phyloP scores from a whole-genome alignment of 805 yeast species.

The Cyberlindnera maclurae region DNA sequence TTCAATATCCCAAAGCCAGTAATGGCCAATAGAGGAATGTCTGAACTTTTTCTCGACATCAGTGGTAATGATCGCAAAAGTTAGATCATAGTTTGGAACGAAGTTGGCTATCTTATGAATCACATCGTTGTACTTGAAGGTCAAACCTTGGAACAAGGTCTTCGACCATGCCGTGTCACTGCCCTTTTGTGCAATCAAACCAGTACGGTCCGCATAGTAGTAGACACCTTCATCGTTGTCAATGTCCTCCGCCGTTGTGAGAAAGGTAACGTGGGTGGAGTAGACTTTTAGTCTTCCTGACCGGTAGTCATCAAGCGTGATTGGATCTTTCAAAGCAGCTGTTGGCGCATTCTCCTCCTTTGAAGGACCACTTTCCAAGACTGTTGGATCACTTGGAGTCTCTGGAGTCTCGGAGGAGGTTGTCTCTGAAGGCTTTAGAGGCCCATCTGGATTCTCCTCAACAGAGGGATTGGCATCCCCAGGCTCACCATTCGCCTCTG shows the following conservation, averaged over 20 bases:
- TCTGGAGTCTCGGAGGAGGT: too few relatives aligned
- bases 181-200: constrained; percentile 12
- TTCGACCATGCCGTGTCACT: constrained; percentile 7
- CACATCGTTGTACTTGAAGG: constrained; percentile 8
- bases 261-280: constrained; percentile 10
- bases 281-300: constrained; percentile 12
- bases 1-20: constrained; percentile 33
- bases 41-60: constrained; percentile 48
- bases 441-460: constrained; percentile 2
- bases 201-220: constrained; percentile 7
- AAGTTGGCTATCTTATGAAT: constrained; percentile 9
- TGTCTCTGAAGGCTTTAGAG: neutral
- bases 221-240: constrained; percentile 20
- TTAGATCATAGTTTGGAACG: constrained; percentile 19
- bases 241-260: constrained; percentile 10
- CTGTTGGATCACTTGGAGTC: neutral
- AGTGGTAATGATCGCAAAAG: constrained; percentile 42
- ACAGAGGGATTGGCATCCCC: constrained; percentile 2
- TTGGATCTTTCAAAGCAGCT: constrained; percentile 1
- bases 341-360: neutral
- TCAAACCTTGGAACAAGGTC: constrained; percentile 2
- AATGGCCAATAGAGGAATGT: constrained; percentile 37
- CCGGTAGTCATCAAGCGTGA: constrained; percentile 18
- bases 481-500: constrained; percentile 1
- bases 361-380: neutral